A percentile compares a stretch with the other conserved stretches of the same genome.
phyloP scores from a whole-genome alignment of 2,329 filamentous ascomycete genomes.

The Aureobasidium sp. region DNA sequence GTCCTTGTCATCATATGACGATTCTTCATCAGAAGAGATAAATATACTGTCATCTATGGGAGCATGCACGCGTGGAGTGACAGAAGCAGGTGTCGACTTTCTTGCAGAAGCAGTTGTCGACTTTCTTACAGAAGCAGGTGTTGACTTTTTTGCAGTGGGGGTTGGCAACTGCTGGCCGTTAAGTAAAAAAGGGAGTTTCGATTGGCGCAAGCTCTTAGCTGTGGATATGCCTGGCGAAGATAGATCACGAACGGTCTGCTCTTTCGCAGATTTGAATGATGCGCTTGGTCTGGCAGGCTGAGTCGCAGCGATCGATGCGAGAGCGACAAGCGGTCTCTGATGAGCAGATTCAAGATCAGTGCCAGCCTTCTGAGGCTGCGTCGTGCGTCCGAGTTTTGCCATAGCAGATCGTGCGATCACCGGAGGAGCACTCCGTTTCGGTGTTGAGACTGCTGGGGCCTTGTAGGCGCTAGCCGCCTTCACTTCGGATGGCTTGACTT shows the following conservation, averaged over 20 bases:
- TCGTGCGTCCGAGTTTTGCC: not conserved
- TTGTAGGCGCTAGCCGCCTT: not conserved
- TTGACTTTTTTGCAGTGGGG: not conserved
- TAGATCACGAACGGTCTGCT: not conserved
- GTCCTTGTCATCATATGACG: conserved; percentile 13
- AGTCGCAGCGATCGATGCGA: not conserved
- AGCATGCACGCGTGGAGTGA: not conserved
- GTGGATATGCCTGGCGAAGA: not conserved
- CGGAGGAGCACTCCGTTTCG: not conserved
- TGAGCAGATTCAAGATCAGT: not conserved
- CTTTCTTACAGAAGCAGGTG: not conserved
- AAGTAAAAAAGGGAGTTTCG: not conserved
- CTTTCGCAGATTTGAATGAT: not conserved
- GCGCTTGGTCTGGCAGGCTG: not conserved
- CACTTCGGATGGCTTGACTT: not conserved
- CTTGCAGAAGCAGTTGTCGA: not conserved
- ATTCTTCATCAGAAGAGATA: conserved; percentile 13
- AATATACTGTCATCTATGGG: not conserved
- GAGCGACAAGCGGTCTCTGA: not conserved
- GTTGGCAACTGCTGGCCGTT: not conserved
- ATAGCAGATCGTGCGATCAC: not conserved
- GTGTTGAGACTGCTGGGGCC: not conserved
- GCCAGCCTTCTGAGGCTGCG: not conserved
- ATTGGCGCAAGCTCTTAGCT: conserved; percentile 3
- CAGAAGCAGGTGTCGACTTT: not conserved